These are phyloP conservation scores for Curvularia spicifera DNA, from an alignment of 2,329 filamentous ascomycete genomes.

Conservation along the genomic window DNA sequence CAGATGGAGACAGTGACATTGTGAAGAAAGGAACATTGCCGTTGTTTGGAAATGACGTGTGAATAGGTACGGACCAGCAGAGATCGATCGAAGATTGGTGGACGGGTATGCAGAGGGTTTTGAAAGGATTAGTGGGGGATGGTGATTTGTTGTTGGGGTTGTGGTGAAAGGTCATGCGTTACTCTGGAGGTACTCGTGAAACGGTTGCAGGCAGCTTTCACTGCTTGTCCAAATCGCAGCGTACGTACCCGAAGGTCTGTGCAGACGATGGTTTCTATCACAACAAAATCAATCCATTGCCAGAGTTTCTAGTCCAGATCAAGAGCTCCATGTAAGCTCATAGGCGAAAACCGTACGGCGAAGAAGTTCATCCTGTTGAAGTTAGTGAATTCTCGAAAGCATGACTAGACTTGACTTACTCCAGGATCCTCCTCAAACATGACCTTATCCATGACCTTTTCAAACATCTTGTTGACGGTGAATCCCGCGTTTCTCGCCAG, in stretches of 20 bases:
- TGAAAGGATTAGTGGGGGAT: not conserved
- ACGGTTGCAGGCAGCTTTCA: not conserved
- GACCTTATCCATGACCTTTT: conserved; percentile 81
- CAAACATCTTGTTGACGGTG: conserved; percentile 77
- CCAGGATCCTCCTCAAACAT: conserved; percentile 91
- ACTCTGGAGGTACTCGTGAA: not conserved
- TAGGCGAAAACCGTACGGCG: conserved; percentile 85
- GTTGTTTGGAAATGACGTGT: not conserved
- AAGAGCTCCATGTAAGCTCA: conserved; percentile 66
- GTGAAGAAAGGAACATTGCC: not conserved
- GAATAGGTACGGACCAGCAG: not conserved
- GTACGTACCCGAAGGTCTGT: not conserved
- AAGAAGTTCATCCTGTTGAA: conserved; percentile 70
- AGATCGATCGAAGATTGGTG: not conserved
- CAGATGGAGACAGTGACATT: not conserved
- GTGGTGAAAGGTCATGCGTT: not conserved
- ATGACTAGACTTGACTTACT: conserved; percentile 50
- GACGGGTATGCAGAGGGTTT: not conserved
- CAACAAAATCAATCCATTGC: not conserved
- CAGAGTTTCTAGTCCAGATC: not conserved
- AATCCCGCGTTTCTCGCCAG: conserved; percentile 74
- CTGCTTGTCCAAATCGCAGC: not conserved
- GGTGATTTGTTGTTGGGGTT: not conserved
- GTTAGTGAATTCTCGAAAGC: not conserved
- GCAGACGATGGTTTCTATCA: no score